These are phyloP conservation scores for Davidsoniella virescens DNA, from an alignment of 2,329 filamentous ascomycete species.

Conservation along the genomic window DNA sequence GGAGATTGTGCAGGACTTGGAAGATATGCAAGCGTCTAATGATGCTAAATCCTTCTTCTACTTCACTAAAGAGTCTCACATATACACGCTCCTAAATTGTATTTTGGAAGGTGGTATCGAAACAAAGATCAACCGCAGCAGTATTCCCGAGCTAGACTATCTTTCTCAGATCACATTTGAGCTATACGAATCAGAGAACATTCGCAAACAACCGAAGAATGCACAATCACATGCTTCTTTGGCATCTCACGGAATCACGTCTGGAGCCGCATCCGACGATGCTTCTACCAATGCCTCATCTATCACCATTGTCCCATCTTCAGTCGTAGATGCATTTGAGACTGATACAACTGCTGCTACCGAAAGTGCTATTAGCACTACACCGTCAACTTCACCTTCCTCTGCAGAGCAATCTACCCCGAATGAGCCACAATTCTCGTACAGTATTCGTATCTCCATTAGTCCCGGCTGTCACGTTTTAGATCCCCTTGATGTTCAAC, in stretches of 20 bases:
- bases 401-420: not conserved
- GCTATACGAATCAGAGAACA: conserved; percentile 82
- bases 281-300: not conserved
- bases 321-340: not conserved
- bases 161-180: conserved; percentile 96
- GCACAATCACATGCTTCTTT: conserved; percentile 15
- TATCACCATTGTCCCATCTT: not conserved
- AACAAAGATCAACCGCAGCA: conserved; percentile 89
- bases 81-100: conserved; percentile 94
- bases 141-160: conserved; percentile 94
- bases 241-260: not conserved
- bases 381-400: not conserved
- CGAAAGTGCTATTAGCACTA: not conserved
- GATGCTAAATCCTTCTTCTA: conserved; percentile 96
- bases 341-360: not conserved
- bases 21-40: conserved; percentile 89
- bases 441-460: conserved; percentile 91
- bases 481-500: conserved; percentile 87
- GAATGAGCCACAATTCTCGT: conserved; percentile 54
- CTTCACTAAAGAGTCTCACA: conserved; percentile 98
- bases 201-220: conserved; percentile 28
- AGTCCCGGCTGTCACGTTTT: conserved; percentile 93
- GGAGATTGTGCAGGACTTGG: conserved; percentile 91
- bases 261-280: not conserved
- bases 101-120: conserved; percentile 93